Evolutionary conservation across 495 filamentous ascomycete species (phyloP).

Genomic region (Aspergillus nanangensis): DNA sequence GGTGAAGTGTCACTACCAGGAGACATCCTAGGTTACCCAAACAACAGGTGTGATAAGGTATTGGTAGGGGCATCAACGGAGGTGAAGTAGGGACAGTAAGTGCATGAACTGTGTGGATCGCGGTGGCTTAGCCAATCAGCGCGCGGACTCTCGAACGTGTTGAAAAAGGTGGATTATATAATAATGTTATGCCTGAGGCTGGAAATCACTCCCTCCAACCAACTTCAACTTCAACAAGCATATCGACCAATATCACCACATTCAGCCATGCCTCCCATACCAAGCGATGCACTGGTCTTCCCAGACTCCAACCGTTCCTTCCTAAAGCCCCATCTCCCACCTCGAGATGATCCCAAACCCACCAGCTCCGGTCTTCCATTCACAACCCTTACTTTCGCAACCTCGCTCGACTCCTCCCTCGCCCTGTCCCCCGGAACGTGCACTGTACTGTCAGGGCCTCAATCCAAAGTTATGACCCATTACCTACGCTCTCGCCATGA

Average conservation of each 20-base stretch:
- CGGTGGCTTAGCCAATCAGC: too few relatives aligned
- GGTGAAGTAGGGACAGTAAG: too few relatives aligned
- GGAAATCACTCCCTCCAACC: too few relatives aligned
- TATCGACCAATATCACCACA: neutral
- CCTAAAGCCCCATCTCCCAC: slow-evolving; percentile 42
- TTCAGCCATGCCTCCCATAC: neutral
- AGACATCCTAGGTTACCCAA: too few relatives aligned
- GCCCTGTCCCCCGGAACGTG: slow-evolving; percentile 67
- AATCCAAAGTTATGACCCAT: slow-evolving; percentile 89
- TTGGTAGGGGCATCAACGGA: too few relatives aligned
- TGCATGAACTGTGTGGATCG: too few relatives aligned
- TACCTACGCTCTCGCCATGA: slow-evolving; percentile 78
- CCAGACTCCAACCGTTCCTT: slow-evolving; percentile 32
- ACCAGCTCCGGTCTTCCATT: slow-evolving; percentile 29
- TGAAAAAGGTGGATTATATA: too few relatives aligned
- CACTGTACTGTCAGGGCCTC: slow-evolving; percentile 73
- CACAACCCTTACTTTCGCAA: slow-evolving; percentile 86
- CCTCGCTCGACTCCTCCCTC: slow-evolving; percentile 76
- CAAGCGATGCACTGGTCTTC: slow-evolving; percentile 34
- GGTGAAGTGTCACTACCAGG: too few relatives aligned
- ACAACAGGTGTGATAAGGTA: too few relatives aligned
- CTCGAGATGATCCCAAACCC: slow-evolving; percentile 11
- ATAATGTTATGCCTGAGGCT: too few relatives aligned
- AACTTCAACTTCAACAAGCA: too few relatives aligned
- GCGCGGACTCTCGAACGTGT: too few relatives aligned